phyloP scores from a whole-genome alignment of 148 eudicot species.

The Amaranthus palmeri region DNA sequence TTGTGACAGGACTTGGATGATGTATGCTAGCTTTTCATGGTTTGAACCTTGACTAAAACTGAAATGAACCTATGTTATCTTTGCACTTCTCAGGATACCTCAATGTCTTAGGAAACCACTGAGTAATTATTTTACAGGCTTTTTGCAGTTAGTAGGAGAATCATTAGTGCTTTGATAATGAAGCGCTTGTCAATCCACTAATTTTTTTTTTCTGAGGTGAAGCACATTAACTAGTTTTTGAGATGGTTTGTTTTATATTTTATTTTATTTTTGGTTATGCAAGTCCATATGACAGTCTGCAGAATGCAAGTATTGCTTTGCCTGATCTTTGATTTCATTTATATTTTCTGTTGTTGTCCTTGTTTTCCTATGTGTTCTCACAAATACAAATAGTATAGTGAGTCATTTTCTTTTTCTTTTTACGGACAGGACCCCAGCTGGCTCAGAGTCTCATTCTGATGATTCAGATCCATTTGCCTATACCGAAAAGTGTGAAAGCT shows the following conservation, averaged over 20 bases:
- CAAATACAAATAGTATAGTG: background rate
- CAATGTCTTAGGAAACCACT: background rate
- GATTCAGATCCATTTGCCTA: conserved; percentile 73
- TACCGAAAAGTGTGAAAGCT: conserved; percentile 52
- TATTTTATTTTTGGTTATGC: too few species aligned
- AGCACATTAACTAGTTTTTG: background rate
- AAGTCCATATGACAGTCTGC: background rate
- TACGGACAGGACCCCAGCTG: conserved; percentile 71
- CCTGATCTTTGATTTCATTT: conserved; percentile 4
- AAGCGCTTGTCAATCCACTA: background rate
- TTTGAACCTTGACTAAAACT: background rate
- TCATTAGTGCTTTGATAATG: too few species aligned
- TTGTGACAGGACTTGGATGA: background rate
- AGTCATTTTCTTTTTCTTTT: conserved; percentile 16
- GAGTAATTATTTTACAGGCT: background rate
- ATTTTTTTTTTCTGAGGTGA: background rate
- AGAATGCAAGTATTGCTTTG: background rate
- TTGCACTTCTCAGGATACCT: background rate
- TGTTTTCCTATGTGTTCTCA: background rate
- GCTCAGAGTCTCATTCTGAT: conserved; percentile 68
- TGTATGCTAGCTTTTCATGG: background rate
- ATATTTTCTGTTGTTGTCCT: background rate
- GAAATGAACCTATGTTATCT: background rate
- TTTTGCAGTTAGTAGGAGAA: background rate
- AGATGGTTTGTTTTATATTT: background rate